Conservation (phyloP, 441 rosid genomes). For the Bocquillonia castaneifolia region DNA sequence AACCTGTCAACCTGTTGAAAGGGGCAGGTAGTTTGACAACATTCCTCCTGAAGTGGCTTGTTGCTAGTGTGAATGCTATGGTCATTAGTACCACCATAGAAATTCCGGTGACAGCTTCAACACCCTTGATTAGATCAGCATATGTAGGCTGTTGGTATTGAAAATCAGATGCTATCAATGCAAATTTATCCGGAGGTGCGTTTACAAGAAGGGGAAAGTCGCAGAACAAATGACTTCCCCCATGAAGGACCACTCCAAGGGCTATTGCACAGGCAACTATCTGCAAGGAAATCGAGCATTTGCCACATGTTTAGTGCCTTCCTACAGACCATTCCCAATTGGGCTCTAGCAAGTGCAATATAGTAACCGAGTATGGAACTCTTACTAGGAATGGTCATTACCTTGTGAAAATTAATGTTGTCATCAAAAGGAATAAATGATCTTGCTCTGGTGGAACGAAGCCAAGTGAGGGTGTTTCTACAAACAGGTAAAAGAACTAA, state of each 20-base stretch:
- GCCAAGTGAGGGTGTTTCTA: slow-evolving; percentile 91
- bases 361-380: neutral
- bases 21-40: slow-evolving; percentile 69
- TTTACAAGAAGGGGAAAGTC: slow-evolving; percentile 70
- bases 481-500: slow-evolving; percentile 85
- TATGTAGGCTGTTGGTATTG: slow-evolving; percentile 56
- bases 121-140: slow-evolving; percentile 47
- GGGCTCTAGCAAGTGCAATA: no score
- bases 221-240: slow-evolving; percentile 67
- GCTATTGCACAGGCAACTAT: slow-evolving; percentile 71
- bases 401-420: slow-evolving; percentile 93
- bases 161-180: slow-evolving; percentile 53
- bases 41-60: slow-evolving; percentile 58
- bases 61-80: slow-evolving; percentile 69
- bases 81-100: slow-evolving; percentile 62
- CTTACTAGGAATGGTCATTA: slow-evolving; percentile 18
- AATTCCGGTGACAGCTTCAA: slow-evolving; percentile 78
- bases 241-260: slow-evolving; percentile 66
- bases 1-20: slow-evolving; percentile 74
- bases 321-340: neutral
- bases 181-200: slow-evolving; percentile 56
- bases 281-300: slow-evolving; percentile 31
- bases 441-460: slow-evolving; percentile 70
- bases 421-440: slow-evolving; percentile 69
- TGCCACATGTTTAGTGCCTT: neutral